These are phyloP conservation scores for Globisporangium lucens DNA, from an alignment of 352 stramenopile genomes.

Conservation along the genomic window DNA sequence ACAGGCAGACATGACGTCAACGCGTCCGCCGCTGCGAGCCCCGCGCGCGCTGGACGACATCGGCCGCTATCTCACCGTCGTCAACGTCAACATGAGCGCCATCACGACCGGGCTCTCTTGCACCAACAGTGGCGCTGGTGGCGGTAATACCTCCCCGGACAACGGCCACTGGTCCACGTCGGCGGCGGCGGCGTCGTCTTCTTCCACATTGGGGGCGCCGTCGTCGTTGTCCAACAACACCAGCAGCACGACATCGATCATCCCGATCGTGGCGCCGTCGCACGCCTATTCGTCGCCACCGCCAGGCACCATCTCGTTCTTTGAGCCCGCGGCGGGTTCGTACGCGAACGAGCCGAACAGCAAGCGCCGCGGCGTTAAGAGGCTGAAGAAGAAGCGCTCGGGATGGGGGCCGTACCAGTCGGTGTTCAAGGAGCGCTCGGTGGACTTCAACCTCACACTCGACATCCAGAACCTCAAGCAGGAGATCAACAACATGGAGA, in stretches of 20 bases:
- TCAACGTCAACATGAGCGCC: conserved; percentile 1
- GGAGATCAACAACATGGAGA: conserved; percentile 27
- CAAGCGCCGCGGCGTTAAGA: conserved; percentile 26
- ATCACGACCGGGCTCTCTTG: neutral
- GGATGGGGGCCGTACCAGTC: conserved; percentile 20
- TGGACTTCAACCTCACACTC: conserved; percentile 28
- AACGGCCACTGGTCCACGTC: conserved; percentile 4
- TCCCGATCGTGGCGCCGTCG: conserved; percentile 10
- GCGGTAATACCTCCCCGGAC: neutral
- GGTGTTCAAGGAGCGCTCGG: conserved; percentile 24
- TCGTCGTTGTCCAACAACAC: neutral
- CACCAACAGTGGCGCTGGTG: neutral
- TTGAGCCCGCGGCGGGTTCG: neutral
- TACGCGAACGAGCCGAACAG: conserved; percentile 27
- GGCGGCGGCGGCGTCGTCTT: neutral
- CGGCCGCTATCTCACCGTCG: neutral
- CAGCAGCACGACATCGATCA: conserved; percentile 6
- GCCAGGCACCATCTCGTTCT: conserved; percentile 14
- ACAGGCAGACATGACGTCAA: neutral
- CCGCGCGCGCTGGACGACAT: conserved; percentile 1
- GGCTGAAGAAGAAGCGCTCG: neutral
- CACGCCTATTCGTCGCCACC: neutral
- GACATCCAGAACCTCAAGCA: conserved; percentile 31
- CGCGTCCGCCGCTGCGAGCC: neutral
- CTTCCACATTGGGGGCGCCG: neutral